Evolutionary conservation across 768 basidiomycete species (phyloP).

Genomic region (Aureoboletus auriporus): DNA sequence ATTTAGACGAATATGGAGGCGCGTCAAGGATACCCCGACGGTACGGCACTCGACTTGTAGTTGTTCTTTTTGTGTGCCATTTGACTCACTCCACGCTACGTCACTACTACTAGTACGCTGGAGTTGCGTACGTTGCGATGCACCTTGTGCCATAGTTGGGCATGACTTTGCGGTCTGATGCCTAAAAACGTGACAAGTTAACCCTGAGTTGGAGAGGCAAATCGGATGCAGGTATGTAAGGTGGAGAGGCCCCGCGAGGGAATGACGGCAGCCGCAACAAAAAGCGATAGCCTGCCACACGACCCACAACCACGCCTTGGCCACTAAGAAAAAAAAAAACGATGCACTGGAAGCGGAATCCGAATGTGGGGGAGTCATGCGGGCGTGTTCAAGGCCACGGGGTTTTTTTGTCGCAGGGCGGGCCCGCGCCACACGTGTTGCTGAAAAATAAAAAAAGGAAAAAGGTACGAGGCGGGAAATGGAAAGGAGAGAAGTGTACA

Average conservation of each 20-base stretch:
- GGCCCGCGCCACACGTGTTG: too few relatives aligned
- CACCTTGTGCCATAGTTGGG: constrained; percentile 7
- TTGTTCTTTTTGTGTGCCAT: neutral
- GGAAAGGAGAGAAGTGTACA: constrained; percentile 8
- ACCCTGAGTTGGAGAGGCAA: constrained; percentile 5
- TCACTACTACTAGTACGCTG: neutral
- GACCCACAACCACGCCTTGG: neutral
- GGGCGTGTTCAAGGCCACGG: too few relatives aligned
- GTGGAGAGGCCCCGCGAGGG: constrained; percentile 1
- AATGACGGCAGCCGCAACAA: constrained; percentile 17
- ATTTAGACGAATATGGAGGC: constrained; percentile 9
- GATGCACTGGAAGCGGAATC: neutral
- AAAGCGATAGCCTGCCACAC: constrained; percentile 13
- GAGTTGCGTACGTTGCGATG: too few relatives aligned
- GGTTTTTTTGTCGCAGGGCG: too few relatives aligned
- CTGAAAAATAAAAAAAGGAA: neutral
- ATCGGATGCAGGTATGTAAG: constrained; percentile 8
- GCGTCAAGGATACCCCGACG: constrained; percentile 4
- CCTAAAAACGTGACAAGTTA: neutral
- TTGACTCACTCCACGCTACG: neutral
- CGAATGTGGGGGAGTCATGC: too few relatives aligned
- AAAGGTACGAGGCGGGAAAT: constrained; percentile 1
- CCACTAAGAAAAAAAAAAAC: constrained; percentile 1
- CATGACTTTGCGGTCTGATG: constrained; percentile 14
- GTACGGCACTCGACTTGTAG: neutral